Evolutionary conservation across 352 stramenopile genomes (phyloP).

Genomic region (Detonula confervacea): DNA sequence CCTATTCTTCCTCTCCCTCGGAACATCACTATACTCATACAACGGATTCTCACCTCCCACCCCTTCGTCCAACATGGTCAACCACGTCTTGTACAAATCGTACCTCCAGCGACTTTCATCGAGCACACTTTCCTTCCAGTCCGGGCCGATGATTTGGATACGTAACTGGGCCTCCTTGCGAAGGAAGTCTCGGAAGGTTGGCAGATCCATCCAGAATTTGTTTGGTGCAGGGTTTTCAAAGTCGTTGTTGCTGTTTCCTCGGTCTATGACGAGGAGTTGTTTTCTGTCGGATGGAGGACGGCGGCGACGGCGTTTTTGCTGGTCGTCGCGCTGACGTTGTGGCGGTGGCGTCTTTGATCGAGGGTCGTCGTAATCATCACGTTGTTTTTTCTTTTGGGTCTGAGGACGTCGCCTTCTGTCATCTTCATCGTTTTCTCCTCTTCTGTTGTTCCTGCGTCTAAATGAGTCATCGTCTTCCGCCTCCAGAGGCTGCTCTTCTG

Average conservation of each 20-base stretch:
- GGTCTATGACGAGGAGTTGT: constrained; percentile 46
- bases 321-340: not conserved
- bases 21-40: constrained; percentile 41
- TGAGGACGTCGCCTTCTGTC: not conserved
- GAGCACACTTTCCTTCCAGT: constrained; percentile 71
- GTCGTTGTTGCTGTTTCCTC: constrained; percentile 7
- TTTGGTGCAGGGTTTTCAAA: constrained; percentile 59
- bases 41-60: constrained; percentile 66
- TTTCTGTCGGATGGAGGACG: constrained; percentile 3
- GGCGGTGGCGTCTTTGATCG: not conserved
- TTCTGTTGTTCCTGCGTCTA: not conserved
- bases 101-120: constrained; percentile 81
- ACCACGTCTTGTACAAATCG: constrained; percentile 82
- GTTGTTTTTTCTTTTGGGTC: constrained; percentile 4
- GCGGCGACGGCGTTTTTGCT: constrained; percentile 17
- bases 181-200: constrained; percentile 76
- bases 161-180: constrained; percentile 68
- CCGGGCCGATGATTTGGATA: constrained; percentile 67
- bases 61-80: constrained; percentile 72
- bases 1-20: constrained; percentile 1
- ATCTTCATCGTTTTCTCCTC: not conserved
- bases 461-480: not conserved
- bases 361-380: constrained; percentile 5
- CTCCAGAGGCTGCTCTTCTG: not conserved
- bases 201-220: constrained; percentile 79